Evolutionary conservation across 192 early-diverging fungal genomes (phyloP).

Genomic region (Helicostylum pulchrum): DNA sequence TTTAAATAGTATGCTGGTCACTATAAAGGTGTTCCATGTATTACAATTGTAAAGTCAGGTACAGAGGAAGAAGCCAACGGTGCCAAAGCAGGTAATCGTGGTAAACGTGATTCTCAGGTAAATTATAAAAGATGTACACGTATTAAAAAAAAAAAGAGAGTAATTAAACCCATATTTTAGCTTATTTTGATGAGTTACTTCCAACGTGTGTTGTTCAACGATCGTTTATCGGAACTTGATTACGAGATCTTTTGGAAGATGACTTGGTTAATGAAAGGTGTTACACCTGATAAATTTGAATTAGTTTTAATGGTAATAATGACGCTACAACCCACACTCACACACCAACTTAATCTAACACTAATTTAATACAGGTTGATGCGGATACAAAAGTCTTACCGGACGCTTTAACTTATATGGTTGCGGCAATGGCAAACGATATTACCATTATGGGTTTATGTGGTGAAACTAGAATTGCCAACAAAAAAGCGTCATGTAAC

Average conservation of each 20-base stretch:
- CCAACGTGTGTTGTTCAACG: conserved; percentile 75
- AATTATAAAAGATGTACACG: conserved; percentile 4
- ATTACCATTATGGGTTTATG: conserved; percentile 92
- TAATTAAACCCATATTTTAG: no score
- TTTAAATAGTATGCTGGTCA: conserved; percentile 63
- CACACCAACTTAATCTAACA: not conserved
- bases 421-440: conserved; percentile 90
- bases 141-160: no score
- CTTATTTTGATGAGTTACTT: conserved; percentile 91
- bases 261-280: conserved; percentile 65
- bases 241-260: conserved; percentile 91
- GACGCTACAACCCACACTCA: conserved; percentile 1
- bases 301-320: conserved; percentile 62
- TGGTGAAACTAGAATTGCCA: conserved; percentile 95
- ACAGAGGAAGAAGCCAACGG: conserved; percentile 59
- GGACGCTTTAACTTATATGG: conserved; percentile 81
- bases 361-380: conserved; percentile 52
- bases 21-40: conserved; percentile 63
- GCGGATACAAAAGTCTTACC: conserved; percentile 85
- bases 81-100: conserved; percentile 84
- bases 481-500: conserved; percentile 84
- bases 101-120: conserved; percentile 96
- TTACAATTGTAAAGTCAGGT: conserved; percentile 75
- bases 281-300: conserved; percentile 85
- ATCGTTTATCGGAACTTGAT: conserved; percentile 86